Base-by-base conservation (phyloP, 2,329 filamentous ascomycete genomes). In the Ceratocystis colombiana region DNA sequence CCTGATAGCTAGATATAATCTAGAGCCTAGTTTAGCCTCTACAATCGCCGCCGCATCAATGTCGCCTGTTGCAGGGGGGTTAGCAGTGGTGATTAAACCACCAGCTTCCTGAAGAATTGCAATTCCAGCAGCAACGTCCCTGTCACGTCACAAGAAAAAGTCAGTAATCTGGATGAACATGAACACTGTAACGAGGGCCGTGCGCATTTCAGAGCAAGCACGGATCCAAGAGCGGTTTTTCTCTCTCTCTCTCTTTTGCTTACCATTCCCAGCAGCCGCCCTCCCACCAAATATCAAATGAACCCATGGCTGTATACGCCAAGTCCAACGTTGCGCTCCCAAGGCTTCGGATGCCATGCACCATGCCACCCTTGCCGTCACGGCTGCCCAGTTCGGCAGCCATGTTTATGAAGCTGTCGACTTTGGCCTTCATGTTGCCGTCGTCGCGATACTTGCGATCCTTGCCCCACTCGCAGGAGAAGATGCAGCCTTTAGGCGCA, bases 231-330 rank as follows among this genome's bases (percentile, higher is more conserved):
- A 55, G 28, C 50, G 50, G 50, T 25, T 28, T 30, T 22, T 28
- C 20, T 28, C 7, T 15, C 1, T 15, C 22, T 50, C 8, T 53
- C 22, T 25, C 48, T 28, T 55, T 17, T 15, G 73, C 79, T 70
- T 71, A 86, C 85, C 88, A 91, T 74, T 90, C 88, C 88, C 88
- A 90, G 71, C 87, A 90, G 0, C 88, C 88, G 2, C 87, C 88
- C 72, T 91, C 88, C 88, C 88, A 91, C 88, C 88, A 90, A 10
- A 90, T 89, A 74, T 91, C 88, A 70, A 90, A 86, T 0, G 84
- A 79, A 0, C 88, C 88, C 81, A 88, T 88, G 12, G 88, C 88
- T 8, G 84, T 83, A 73, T 90, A 91, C 0, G 87, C 88, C 62
- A 91, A 75, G 73, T 90, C 88, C 65, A 91, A 72, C 1, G 88